These are phyloP conservation scores for Candida multigemmis DNA, from an alignment of 805 yeast genomes.

Conservation along the genomic window DNA sequence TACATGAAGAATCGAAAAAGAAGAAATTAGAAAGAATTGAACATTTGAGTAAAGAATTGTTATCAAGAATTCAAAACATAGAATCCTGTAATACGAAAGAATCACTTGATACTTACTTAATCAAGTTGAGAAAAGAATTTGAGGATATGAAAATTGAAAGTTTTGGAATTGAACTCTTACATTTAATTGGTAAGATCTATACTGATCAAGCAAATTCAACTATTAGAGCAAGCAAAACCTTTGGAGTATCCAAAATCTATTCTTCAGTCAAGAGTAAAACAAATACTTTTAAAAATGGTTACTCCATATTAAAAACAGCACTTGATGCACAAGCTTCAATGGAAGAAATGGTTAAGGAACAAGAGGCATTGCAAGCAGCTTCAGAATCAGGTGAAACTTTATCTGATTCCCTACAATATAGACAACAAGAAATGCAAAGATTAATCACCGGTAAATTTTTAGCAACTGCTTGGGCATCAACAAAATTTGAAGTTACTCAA, in stretches of 20 bases:
- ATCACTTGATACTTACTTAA: conserved; percentile 47
- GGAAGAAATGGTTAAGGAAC: conserved; percentile 65
- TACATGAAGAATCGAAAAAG: conserved; percentile 47
- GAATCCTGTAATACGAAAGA: conserved; percentile 53
- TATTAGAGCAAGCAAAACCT: conserved; percentile 66
- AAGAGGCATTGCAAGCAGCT: conserved; percentile 32
- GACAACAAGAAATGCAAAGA: conserved; percentile 67
- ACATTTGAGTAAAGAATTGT: conserved; percentile 41
- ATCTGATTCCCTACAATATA: conserved; percentile 24
- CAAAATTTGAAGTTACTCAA: conserved; percentile 79
- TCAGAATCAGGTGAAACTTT: conserved; percentile 20
- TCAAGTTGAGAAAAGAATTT: conserved; percentile 49
- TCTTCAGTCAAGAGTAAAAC: conserved; percentile 81
- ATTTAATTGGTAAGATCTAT: conserved; percentile 76
- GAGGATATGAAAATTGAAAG: conserved; percentile 89
- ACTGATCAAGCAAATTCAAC: conserved; percentile 65
- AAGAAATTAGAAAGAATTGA: conserved; percentile 40
- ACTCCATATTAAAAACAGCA: conserved; percentile 73
- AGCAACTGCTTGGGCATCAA: conserved; percentile 93
- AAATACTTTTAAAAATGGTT: conserved; percentile 72
- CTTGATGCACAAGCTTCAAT: conserved; percentile 73
- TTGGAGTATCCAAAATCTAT: conserved; percentile 81
- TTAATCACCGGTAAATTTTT: conserved; percentile 79
- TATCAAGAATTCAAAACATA: conserved; percentile 37
- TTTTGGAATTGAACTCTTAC: conserved; percentile 84